Base-by-base conservation (phyloP, 2,329 filamentous ascomycete genomes). In the Tolypocladium guangdongense region DNA sequence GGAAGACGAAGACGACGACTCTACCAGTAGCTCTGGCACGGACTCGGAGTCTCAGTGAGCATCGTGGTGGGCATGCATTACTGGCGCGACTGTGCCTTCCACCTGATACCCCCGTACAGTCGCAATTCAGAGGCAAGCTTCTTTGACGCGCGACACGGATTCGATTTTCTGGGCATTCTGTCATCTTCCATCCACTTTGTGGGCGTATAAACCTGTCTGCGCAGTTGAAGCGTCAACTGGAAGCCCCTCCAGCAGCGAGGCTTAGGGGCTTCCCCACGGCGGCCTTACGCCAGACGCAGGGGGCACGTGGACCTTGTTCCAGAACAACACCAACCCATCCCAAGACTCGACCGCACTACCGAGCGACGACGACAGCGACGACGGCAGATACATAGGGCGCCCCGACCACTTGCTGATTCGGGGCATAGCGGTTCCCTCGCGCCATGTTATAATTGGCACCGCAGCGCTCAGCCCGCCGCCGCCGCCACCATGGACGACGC, bases 401-500 rank as follows among this genome's bases (percentile, higher is more conserved):
- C 43, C 27, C 43, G 27, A 33, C 27, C 43, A 47, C 43, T 33
- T 27, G 43, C 27, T 47, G 43, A 47, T 14, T 33, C 43, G 43
- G 27, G 43, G 27, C 43, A 32, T n/a, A 32, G 43, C 43, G 18
- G 11, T 33, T 30, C 49, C 52, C 27, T 14, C 36, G 27, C 49
- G 30, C 58, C 57, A 59, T 60, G 58, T 57, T 55, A 57, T 59
- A 58, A 54, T 59, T 51, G 39, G 47, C 36, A 12, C 32, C 50
- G 30, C 46, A 52, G 43, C 43, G 54, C 52, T 58, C 52, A 50
- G 55, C 49, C 54, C 49, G 49, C 55, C 57, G 49, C 51, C 38
- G 47, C 51, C 38, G 47, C 22, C 59, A 61, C 56, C 51, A 72
- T 72, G 69, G 69, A 72, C 60, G 86, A 82, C 75, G 80, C 84